phyloP scores from a whole-genome alignment of 1,284 basidiomycete genomes.

The Trichosporon ovoides region DNA sequence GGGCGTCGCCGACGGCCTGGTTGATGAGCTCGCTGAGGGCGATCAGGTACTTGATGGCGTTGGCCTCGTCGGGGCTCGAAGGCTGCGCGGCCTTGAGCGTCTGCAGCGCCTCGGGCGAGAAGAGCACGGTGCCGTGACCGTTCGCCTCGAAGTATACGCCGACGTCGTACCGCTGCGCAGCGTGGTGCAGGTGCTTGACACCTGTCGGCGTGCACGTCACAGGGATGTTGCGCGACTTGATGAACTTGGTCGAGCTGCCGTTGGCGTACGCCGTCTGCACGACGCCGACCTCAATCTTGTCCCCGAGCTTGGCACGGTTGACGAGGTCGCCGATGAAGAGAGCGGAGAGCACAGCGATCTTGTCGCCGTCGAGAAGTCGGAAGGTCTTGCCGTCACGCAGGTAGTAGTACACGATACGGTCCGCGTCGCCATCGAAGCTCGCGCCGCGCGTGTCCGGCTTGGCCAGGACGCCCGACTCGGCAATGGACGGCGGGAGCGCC shows the following conservation, averaged over 20 bases:
- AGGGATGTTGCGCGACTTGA: slow-evolving; percentile 63
- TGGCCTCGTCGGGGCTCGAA: slow-evolving; percentile 70
- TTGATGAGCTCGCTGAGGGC: slow-evolving; percentile 85
- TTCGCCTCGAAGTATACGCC: slow-evolving; percentile 99
- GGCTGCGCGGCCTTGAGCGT: slow-evolving; percentile 62
- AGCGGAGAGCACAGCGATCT: slow-evolving; percentile 91
- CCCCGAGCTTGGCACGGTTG: slow-evolving; percentile 64
- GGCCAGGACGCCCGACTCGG: slow-evolving; percentile 52
- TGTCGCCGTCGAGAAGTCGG: slow-evolving; percentile 94
- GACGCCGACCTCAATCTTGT: slow-evolving; percentile 73
- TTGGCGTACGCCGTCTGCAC: slow-evolving; percentile 99
- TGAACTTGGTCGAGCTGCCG: slow-evolving; percentile 90
- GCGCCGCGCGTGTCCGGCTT: slow-evolving; percentile 73
- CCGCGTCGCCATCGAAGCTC: slow-evolving; percentile 95
- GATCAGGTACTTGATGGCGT: slow-evolving; percentile 68
- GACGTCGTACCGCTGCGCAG: slow-evolving; percentile 86
- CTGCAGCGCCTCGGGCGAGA: slow-evolving; percentile 68
- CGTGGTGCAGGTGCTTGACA: slow-evolving; percentile 97
- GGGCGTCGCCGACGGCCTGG: slow-evolving; percentile 95
- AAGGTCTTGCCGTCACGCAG: slow-evolving; percentile 65
- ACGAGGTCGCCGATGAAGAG: slow-evolving; percentile 90
- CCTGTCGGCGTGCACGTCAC: slow-evolving; percentile 95
- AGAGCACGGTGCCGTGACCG: slow-evolving; percentile 95
- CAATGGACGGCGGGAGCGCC: slow-evolving; percentile 60
- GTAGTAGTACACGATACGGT: slow-evolving; percentile 89